phyloP scores from a whole-genome alignment of 331 rosid species.

The Arachis monticola region DNA sequence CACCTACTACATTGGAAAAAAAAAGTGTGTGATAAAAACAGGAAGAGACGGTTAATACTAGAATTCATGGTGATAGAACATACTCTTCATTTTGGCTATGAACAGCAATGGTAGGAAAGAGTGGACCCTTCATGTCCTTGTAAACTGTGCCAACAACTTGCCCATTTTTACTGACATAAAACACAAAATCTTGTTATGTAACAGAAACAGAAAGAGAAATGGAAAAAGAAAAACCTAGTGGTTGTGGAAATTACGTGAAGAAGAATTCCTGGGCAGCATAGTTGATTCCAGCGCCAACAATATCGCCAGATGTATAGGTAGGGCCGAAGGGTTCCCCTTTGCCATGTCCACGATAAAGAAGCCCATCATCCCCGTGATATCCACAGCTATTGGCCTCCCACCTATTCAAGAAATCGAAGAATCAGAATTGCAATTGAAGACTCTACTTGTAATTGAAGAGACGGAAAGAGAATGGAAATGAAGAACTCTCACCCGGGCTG shows the following conservation, averaged over 20 bases:
- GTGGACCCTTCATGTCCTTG: conserved; percentile 84
- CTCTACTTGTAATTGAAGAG: background rate
- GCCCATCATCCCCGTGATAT: conserved; percentile 96
- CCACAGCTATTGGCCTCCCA: conserved; percentile 99
- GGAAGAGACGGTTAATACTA: conserved; percentile 2
- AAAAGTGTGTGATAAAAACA: background rate
- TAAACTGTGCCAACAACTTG: conserved; percentile 73
- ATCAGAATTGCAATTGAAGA: background rate
- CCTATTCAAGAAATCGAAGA: conserved; percentile 41
- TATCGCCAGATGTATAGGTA: conserved; percentile 79
- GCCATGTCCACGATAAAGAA: conserved; percentile 78
- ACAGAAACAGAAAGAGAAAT: background rate
- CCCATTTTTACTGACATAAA: conserved; percentile 80
- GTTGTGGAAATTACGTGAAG: conserved; percentile 77
- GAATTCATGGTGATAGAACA: conserved; percentile 36
- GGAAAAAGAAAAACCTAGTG: background rate
- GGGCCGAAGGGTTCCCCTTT: conserved; percentile 89
- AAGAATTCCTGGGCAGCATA: conserved; percentile 83
- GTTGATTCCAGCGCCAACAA: conserved; percentile 96
- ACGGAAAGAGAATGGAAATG: background rate
- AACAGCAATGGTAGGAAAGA: conserved; percentile 91
- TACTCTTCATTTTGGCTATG: conserved; percentile 99
- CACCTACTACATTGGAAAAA: conserved; percentile 3
- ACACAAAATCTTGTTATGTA: conserved; percentile 9
- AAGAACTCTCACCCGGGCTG: conserved; percentile 76